Evolutionary conservation across 768 basidiomycete genomes (phyloP).

Genomic region (Suillus weaverae): DNA sequence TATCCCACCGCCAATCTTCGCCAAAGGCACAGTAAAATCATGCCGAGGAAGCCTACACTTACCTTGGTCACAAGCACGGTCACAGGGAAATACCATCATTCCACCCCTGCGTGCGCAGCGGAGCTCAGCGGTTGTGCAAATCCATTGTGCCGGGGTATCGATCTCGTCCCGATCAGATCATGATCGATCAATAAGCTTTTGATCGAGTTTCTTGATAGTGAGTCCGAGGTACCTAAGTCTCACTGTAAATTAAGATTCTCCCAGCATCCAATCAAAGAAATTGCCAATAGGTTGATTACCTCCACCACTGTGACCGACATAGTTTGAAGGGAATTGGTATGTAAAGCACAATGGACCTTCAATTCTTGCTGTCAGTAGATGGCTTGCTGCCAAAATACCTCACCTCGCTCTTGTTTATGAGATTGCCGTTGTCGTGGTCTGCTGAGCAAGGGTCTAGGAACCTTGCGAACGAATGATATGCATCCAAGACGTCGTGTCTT

Average conservation of each 20-base stretch:
- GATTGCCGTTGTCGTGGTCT: no score
- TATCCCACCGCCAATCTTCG: not conserved
- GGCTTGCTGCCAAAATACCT: not conserved
- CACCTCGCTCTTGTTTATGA: not conserved
- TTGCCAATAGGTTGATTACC: not conserved
- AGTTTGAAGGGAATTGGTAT: not conserved
- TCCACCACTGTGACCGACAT: not conserved
- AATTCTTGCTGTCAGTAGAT: not conserved
- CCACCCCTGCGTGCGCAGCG: not conserved
- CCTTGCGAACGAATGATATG: not conserved
- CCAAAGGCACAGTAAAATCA: not conserved
- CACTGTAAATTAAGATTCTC: conserved; percentile 7
- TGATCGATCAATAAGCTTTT: conserved; percentile 7
- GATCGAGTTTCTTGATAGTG: conserved; percentile 4
- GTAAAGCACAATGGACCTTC: not conserved
- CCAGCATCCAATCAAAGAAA: conserved; percentile 3
- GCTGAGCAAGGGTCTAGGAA: not conserved
- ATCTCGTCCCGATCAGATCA: conserved; percentile 6
- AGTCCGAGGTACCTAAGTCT: conserved; percentile 4
- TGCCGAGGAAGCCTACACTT: not conserved
- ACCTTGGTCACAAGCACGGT: not conserved
- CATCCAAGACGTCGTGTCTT: not conserved
- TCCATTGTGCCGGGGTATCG: not conserved
- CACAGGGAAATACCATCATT: not conserved
- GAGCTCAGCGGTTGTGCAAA: not conserved